phyloP scores from a whole-genome alignment of 2,329 filamentous ascomycete species.

The Knoxdaviesia proteae region DNA sequence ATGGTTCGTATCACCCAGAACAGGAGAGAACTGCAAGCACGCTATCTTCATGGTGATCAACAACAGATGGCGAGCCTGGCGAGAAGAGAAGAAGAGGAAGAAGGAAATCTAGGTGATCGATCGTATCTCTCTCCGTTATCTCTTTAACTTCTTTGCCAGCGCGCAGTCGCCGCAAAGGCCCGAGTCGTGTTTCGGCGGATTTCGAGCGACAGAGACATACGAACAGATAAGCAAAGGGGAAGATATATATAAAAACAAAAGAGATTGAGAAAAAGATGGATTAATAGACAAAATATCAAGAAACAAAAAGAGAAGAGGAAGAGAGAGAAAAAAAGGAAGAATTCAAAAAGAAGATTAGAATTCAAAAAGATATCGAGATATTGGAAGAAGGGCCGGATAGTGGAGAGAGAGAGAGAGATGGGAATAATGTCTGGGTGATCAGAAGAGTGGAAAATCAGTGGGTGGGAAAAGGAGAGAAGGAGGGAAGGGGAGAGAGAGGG shows the following conservation, averaged over 20 bases:
- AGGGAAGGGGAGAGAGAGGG: neutral
- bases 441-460: neutral
- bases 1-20: slow-evolving; percentile 46
- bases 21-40: slow-evolving; percentile 51
- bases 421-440: slow-evolving; percentile 2
- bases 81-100: neutral
- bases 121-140: too few species aligned
- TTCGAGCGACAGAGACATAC: neutral
- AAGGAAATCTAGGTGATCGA: neutral
- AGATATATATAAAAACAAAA: neutral
- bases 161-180: too few species aligned
- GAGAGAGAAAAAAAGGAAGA: neutral
- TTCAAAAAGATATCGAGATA: neutral
- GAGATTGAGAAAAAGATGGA: neutral
- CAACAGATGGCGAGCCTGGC: neutral
- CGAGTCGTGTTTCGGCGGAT: neutral
- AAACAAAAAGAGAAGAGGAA: neutral
- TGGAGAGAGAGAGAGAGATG: slow-evolving; percentile 2
- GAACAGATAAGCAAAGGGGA: too few species aligned
- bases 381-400: neutral
- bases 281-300: neutral
- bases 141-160: too few species aligned
- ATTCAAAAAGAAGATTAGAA: neutral
- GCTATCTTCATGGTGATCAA: slow-evolving; percentile 36
- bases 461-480: neutral